These are phyloP conservation scores for Penicillium salamii DNA, from an alignment of 495 filamentous ascomycete species.

Conservation along the genomic window DNA sequence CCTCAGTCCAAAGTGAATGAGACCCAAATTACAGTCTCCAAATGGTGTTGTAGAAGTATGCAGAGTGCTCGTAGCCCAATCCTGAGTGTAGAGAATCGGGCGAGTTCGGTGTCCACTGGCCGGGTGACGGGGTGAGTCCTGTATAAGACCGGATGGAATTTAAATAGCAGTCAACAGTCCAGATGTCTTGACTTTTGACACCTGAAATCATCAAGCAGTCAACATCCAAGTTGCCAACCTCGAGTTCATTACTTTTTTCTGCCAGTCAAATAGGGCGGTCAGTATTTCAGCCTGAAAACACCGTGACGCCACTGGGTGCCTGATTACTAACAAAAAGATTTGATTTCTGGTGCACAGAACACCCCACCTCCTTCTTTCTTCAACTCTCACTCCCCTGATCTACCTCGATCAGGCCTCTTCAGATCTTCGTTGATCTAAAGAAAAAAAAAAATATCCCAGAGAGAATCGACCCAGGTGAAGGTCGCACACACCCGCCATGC, in stretches of 20 bases:
- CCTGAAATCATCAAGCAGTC: too few relatives aligned
- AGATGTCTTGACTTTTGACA: too few relatives aligned
- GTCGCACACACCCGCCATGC: slow-evolving; percentile 59
- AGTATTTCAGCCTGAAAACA: slow-evolving; percentile 3
- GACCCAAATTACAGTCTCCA: neutral
- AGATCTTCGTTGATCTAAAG: slow-evolving; percentile 13
- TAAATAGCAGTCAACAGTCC: too few relatives aligned
- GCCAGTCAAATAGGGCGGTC: slow-evolving; percentile 18
- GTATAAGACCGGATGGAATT: too few relatives aligned
- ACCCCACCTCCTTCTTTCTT: slow-evolving; percentile 20
- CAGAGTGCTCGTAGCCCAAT: neutral
- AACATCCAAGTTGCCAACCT: neutral
- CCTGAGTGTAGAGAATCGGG: too few relatives aligned
- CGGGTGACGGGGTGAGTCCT: too few relatives aligned
- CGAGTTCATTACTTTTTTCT: slow-evolving; percentile 9
- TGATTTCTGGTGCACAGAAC: slow-evolving; percentile 18
- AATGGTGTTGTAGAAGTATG: neutral
- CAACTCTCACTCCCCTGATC: slow-evolving; percentile 6
- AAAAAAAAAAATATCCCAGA: slow-evolving; percentile 1
- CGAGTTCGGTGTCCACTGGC: too few relatives aligned
- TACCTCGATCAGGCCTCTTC: slow-evolving; percentile 6
- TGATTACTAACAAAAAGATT: slow-evolving; percentile 32
- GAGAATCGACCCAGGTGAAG: slow-evolving; percentile 27
- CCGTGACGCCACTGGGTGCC: slow-evolving; percentile 27
- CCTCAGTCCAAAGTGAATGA: neutral